Conservation (phyloP, 495 filamentous ascomycete species). For the Trichodelitschia bisporula region DNA sequence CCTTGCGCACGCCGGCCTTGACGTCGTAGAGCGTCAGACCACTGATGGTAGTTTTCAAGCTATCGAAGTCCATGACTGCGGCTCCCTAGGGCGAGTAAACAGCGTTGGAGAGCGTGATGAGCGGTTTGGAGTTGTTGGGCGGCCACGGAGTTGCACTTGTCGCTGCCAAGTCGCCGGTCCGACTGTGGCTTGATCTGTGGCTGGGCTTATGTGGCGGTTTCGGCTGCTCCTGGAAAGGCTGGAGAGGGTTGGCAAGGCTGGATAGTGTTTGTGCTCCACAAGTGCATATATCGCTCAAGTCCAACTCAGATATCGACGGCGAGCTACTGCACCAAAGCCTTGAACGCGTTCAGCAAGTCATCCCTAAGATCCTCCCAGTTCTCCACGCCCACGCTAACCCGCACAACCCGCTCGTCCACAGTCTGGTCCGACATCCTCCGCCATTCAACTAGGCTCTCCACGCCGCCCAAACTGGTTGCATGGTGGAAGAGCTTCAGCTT, state of each 20-base stretch:
- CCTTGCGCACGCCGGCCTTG: conserved; percentile 90
- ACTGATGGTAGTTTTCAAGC: conserved; percentile 67
- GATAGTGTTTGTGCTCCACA: no score
- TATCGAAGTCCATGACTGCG: conserved; percentile 54
- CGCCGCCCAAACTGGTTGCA: conserved; percentile 78
- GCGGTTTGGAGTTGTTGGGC: no score
- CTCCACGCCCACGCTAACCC: conserved; percentile 74
- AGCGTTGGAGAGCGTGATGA: no score
- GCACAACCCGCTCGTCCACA: conserved; percentile 48
- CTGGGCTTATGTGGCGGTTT: no score
- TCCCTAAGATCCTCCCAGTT: conserved; percentile 58
- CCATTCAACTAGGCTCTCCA: conserved; percentile 88
- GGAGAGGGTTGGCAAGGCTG: no score
- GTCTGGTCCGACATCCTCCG: conserved; percentile 54
- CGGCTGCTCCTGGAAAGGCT: no score
- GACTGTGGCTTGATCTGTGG: no score
- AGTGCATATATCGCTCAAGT: no score
- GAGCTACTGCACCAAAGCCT: conserved; percentile 24
- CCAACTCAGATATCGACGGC: no score
- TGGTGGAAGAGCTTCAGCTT: conserved; percentile 71
- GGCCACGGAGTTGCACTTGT: no score
- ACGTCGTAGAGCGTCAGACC: conserved; percentile 91
- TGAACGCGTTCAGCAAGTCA: conserved; percentile 50
- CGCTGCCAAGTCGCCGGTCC: no score
- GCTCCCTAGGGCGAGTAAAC: no score